Base-by-base conservation (phyloP, 2,329 filamentous ascomycete genomes). In the Colletotrichum lindemuthianum region DNA sequence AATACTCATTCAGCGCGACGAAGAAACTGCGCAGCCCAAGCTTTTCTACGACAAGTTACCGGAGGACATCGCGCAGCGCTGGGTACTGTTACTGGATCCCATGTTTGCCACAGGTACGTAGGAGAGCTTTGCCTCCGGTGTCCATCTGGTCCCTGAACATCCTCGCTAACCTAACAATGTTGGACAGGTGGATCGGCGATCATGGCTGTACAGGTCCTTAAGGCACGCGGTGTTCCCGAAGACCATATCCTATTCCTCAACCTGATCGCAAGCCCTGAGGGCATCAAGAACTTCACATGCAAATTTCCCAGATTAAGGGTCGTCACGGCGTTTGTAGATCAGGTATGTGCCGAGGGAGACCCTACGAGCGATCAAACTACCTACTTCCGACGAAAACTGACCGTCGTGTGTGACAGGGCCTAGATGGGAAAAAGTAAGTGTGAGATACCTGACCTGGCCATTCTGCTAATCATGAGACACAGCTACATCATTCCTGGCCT, bases 1-100 rank as follows among this genome's bases (percentile, higher is more conserved):
- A 84, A 99, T 99, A 68, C 82, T 99, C 71, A 99, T 99, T 73
- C 96, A 99, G 80, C 85, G 96, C 60, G 96, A 99, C 72, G 96
- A 99, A 79, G 96, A 98, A 80, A 98, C 96, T 1, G 86, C 90
- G 58, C 87, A 90, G 81, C 96, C 96, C 11, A 96, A 93, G 77
- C 85, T 99, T 10, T 99, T 98, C 79, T 99, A 98, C 79, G 95
- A 98, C 73, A 99, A 99, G 82, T 86, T 99, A 41, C 96, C 96
- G 7, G 90, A 93, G 74, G 96, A 99, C 75, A 97, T 99, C 76
- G 88, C 91, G 32, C 87, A 95, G 59, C 85, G 96, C 76, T 99
- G 96, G 94, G 95, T 97, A 40, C 82, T 99, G 65, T 83, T 99
- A 48, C 81, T 99, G 49, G 96, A 99, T 75, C 96, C 96, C n/a